Evolutionary conservation across 352 stramenopile genomes (phyloP).

Genomic region (Phytophthora idaei): DNA sequence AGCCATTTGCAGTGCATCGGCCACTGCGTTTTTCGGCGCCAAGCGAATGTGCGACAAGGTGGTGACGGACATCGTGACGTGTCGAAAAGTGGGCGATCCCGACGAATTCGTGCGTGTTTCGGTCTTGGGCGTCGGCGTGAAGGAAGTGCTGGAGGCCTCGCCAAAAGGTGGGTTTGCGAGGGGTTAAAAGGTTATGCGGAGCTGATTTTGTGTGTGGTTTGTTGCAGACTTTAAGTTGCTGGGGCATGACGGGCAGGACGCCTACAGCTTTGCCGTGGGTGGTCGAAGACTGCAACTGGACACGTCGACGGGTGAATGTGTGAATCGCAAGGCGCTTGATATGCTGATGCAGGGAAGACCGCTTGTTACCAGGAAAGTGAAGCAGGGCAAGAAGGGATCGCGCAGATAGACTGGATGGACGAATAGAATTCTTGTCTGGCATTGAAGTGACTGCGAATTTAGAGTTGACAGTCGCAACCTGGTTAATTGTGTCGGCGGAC

Average conservation of each 20-base stretch:
- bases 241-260: slow-evolving; percentile 53
- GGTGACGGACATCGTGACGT: slow-evolving; percentile 76
- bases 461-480: too few relatives aligned
- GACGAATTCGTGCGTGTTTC: slow-evolving; percentile 66
- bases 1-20: slow-evolving; percentile 70
- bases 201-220: slow-evolving; percentile 15
- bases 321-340: slow-evolving; percentile 71
- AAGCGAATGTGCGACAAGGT: slow-evolving; percentile 75
- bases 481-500: too few relatives aligned
- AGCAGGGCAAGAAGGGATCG: slow-evolving; percentile 65
- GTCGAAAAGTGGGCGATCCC: slow-evolving; percentile 62
- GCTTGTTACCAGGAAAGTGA: slow-evolving; percentile 68
- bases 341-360: slow-evolving; percentile 73
- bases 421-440: too few relatives aligned
- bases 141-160: slow-evolving; percentile 52
- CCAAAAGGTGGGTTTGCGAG: slow-evolving; percentile 40
- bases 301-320: slow-evolving; percentile 51
- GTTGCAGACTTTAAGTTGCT: slow-evolving; percentile 62
- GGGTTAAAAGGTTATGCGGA: background rate
- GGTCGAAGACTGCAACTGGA: slow-evolving; percentile 60
- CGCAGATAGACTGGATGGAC: slow-evolving; percentile 20
- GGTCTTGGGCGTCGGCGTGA: slow-evolving; percentile 48
- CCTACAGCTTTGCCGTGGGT: slow-evolving; percentile 68
- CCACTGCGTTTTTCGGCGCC: slow-evolving; percentile 70
- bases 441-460: background rate